Percentiles rank a stretch among this genome's conserved stretches.
phyloP scores from a whole-genome alignment of 2,329 filamentous ascomycete genomes.

The Claviceps africana region DNA sequence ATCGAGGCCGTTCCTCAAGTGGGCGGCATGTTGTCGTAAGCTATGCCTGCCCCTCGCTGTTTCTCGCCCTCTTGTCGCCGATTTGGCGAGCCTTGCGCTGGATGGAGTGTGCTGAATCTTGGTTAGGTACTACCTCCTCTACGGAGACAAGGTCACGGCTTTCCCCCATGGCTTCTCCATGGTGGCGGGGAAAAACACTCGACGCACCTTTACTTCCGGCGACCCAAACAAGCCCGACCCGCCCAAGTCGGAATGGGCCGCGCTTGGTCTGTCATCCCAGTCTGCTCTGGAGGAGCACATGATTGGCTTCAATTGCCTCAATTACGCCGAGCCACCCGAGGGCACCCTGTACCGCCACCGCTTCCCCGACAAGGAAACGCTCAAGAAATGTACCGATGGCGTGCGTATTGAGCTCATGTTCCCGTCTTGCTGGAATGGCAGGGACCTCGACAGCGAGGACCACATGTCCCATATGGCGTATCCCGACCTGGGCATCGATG shows the following conservation, averaged over 20 bases:
- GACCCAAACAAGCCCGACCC: slow-evolving; percentile 51
- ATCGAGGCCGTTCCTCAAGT: slow-evolving; percentile 58
- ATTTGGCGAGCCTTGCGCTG: neutral
- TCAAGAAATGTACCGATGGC: slow-evolving; percentile 69
- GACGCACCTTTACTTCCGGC: slow-evolving; percentile 56
- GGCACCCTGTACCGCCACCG: slow-evolving; percentile 68
- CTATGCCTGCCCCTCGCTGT: slow-evolving; percentile 12
- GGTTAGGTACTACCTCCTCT: slow-evolving; percentile 69
- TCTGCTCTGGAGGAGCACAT: slow-evolving; percentile 61
- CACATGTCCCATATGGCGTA: slow-evolving; percentile 62
- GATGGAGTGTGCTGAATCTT: neutral
- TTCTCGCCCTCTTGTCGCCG: no score
- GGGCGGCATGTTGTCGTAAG: slow-evolving; percentile 76
- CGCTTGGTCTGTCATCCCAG: slow-evolving; percentile 50
- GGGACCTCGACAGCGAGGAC: slow-evolving; percentile 40
- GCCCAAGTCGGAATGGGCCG: slow-evolving; percentile 55
- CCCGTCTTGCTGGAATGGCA: slow-evolving; percentile 73
- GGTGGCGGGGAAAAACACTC: slow-evolving; percentile 58
- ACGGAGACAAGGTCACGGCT: slow-evolving; percentile 48
- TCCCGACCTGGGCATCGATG: slow-evolving; percentile 61
- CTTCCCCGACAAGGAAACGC: slow-evolving; percentile 62
- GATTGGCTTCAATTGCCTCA: slow-evolving; percentile 86
- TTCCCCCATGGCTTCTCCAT: slow-evolving; percentile 72
- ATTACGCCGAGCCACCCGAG: slow-evolving; percentile 57
- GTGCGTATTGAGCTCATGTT: slow-evolving; percentile 76